Percentiles rank a stretch among this genome's conserved stretches.
Conservation (phyloP, 1,284 basidiomycete genomes). For the Ustilago lituana region DNA sequence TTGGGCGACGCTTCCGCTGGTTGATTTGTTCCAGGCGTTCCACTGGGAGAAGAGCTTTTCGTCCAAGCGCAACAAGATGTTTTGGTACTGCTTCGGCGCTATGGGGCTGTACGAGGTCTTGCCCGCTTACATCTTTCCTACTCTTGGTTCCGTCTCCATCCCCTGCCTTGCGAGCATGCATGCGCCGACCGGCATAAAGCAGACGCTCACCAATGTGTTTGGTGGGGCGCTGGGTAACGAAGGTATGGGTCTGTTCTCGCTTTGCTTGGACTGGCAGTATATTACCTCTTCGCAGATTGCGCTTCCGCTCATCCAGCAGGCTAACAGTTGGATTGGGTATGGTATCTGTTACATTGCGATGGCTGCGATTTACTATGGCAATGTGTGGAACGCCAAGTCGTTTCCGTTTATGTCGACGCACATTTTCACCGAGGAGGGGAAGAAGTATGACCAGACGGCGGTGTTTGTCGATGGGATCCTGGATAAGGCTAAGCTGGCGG, state of each 20-base stretch:
- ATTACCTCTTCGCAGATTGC: slow-evolving; percentile 49
- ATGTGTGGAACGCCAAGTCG: slow-evolving; percentile 39
- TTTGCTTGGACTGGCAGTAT: slow-evolving; percentile 58
- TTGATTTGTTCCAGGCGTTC: slow-evolving; percentile 60
- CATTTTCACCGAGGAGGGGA: slow-evolving; percentile 29
- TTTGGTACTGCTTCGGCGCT: slow-evolving; percentile 71
- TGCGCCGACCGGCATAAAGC: slow-evolving; percentile 61
- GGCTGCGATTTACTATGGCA: slow-evolving; percentile 59
- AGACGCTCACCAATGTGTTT: slow-evolving; percentile 61
- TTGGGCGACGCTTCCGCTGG: slow-evolving; percentile 57
- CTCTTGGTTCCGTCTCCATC: slow-evolving; percentile 61
- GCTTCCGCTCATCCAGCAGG: slow-evolving; percentile 61
- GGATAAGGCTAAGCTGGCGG: slow-evolving; percentile 47
- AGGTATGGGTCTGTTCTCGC: slow-evolving; percentile 55
- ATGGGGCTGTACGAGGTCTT: slow-evolving; percentile 60
- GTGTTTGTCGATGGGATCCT: slow-evolving; percentile 49
- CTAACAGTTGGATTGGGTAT: slow-evolving; percentile 55
- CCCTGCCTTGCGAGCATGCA: slow-evolving; percentile 72
- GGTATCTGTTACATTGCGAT: slow-evolving; percentile 52
- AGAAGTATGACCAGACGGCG: slow-evolving; percentile 70
- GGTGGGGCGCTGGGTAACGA: slow-evolving; percentile 54
- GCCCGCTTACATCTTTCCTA: slow-evolving; percentile 70
- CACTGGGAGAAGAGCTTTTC: slow-evolving; percentile 66
- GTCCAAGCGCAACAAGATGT: slow-evolving; percentile 72
- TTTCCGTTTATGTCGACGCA: slow-evolving; percentile 50